These are phyloP conservation scores for Lepiota subincarnata DNA, from an alignment of 768 basidiomycete genomes.

Conservation along the genomic window DNA sequence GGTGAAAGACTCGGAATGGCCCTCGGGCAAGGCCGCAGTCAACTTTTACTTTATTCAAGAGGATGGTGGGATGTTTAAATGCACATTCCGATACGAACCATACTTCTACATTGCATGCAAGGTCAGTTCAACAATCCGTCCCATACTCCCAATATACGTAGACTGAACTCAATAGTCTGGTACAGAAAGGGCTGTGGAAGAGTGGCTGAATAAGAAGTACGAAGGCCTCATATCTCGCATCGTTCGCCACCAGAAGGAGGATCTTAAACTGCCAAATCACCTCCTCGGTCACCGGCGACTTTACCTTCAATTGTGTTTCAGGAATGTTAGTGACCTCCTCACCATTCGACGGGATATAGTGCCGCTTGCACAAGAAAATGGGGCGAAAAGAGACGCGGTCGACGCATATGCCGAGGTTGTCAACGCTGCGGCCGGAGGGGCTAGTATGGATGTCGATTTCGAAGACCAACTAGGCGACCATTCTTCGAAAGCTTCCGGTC, in stretches of 20 bases:
- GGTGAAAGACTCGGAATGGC: constrained; percentile 80
- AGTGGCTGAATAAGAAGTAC: constrained; percentile 92
- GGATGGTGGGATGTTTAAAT: constrained; percentile 95
- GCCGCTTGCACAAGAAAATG: constrained; percentile 86
- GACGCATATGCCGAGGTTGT: constrained; percentile 98
- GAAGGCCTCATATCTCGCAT: constrained; percentile 83
- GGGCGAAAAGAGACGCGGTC: constrained; percentile 89
- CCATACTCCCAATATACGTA: not conserved
- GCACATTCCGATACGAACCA: constrained; percentile 87
- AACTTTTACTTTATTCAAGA: constrained; percentile 98
- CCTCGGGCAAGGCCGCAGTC: constrained; percentile 83
- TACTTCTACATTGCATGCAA: constrained; percentile 94
- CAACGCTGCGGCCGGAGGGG: constrained; percentile 60
- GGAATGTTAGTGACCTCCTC: constrained; percentile 91
- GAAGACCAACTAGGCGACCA: constrained; percentile 57
- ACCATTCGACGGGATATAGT: constrained; percentile 82
- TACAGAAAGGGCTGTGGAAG: constrained; percentile 86
- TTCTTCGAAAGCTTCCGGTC: constrained; percentile 30
- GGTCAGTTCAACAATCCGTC: constrained; percentile 38
- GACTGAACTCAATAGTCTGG: constrained; percentile 50
- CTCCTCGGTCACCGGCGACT: constrained; percentile 90
- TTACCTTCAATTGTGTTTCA: constrained; percentile 85
- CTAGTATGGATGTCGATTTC: constrained; percentile 62
- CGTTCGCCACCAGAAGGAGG: constrained; percentile 82
- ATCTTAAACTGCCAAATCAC: constrained; percentile 93